phyloP scores from a whole-genome alignment of 2,329 filamentous ascomycete genomes.

The Grosmannia penicillata region DNA sequence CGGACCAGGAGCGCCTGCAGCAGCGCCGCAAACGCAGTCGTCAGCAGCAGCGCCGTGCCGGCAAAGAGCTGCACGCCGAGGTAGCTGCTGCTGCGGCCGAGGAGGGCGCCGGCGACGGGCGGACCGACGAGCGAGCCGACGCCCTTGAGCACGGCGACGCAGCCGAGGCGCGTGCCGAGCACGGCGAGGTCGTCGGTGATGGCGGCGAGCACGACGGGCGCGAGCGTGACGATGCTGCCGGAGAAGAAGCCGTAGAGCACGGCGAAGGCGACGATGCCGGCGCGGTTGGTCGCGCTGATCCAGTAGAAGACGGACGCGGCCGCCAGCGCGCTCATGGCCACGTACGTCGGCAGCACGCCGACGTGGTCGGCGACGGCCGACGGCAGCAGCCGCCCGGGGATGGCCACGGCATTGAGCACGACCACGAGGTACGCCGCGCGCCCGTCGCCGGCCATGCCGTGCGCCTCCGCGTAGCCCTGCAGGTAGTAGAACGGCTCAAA shows the following conservation, averaged over 20 bases:
- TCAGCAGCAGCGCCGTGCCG: neutral
- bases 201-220: neutral
- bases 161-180: neutral
- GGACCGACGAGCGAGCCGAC: neutral
- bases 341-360: constrained; percentile 24
- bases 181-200: neutral
- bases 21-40: neutral
- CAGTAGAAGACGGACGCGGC: constrained; percentile 23
- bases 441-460: constrained; percentile 14
- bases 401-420: constrained; percentile 28
- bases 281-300: constrained; percentile 20
- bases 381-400: constrained; percentile 29
- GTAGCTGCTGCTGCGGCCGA: neutral
- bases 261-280: constrained; percentile 24
- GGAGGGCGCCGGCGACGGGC: neutral
- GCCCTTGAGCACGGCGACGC: neutral
- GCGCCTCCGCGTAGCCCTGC: constrained; percentile 24
- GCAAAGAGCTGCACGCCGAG: neutral
- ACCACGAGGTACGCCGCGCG: constrained; percentile 12
- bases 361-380: constrained; percentile 27
- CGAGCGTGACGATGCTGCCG: constrained; percentile 19
- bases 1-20: neutral
- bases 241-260: constrained; percentile 31
- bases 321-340: constrained; percentile 18
- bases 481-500: constrained; percentile 36